Evolutionary conservation across 345 rosid genomes (phyloP).

Genomic region (Combretum micranthum): DNA sequence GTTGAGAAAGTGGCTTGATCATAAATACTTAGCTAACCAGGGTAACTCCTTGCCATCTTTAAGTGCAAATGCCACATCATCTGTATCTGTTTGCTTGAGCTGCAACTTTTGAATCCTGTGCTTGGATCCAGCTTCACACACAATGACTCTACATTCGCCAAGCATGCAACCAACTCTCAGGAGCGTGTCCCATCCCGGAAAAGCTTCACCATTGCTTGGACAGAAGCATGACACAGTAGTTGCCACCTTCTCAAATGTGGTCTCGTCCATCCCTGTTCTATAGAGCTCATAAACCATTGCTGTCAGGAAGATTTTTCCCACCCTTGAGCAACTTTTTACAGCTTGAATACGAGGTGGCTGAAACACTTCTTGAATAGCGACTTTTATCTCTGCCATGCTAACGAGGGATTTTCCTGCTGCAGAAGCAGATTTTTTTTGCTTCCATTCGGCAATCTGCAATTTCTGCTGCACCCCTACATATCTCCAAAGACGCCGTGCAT

Average conservation of each 20-base stretch:
- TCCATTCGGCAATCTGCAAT: constrained; percentile 63
- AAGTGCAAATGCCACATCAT: too few species aligned
- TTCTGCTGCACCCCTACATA: constrained; percentile 97
- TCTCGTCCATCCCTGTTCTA: constrained; percentile 89
- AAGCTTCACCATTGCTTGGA: constrained; percentile 65
- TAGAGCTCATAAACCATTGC: constrained; percentile 96
- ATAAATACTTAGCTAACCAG: too few species aligned
- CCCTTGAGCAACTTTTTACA: constrained; percentile 60
- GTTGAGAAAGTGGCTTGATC: too few species aligned
- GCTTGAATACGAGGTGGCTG: constrained; percentile 97
- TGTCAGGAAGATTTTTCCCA: constrained; percentile 77
- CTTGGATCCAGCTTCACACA: constrained; percentile 76
- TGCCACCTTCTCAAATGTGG: constrained; percentile 88
- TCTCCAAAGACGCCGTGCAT: constrained; percentile 94
- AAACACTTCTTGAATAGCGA: constrained; percentile 94
- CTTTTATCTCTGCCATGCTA: constrained; percentile 74
- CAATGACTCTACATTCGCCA: constrained; percentile 82
- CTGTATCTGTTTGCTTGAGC: too few species aligned
- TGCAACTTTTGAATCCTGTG: constrained; percentile 88
- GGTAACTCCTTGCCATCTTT: too few species aligned
- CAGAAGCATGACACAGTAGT: constrained; percentile 58
- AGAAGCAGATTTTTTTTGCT: constrained; percentile 27
- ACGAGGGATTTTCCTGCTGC: constrained; percentile 53
- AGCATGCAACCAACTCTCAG: constrained; percentile 76
- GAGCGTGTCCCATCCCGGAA: constrained; percentile 93